These are phyloP conservation scores for Sarocladium strictum DNA, from an alignment of 2,329 filamentous ascomycete genomes.

Conservation along the genomic window DNA sequence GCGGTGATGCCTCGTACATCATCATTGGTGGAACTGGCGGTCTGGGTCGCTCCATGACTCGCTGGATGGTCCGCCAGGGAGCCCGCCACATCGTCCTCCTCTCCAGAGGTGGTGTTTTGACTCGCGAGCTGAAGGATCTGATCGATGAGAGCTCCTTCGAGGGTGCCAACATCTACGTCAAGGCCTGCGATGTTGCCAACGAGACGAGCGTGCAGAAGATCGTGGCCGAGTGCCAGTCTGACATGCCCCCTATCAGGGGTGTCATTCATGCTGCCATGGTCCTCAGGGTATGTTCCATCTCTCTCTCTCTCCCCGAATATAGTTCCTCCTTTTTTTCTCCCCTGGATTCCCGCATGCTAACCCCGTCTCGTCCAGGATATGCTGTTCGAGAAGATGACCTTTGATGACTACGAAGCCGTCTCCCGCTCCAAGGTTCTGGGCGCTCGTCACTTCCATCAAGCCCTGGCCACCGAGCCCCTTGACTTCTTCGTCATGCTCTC, in stretches of 20 bases:
- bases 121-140: not conserved
- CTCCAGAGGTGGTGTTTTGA: conserved; percentile 5
- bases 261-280: conserved; percentile 40
- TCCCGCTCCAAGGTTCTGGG: conserved; percentile 27
- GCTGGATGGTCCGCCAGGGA: conserved; percentile 12
- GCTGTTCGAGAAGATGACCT: conserved; percentile 28
- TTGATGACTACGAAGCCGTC: conserved; percentile 18
- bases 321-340: too few relatives aligned
- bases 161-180: not conserved
- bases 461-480: conserved; percentile 18
- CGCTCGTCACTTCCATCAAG: conserved; percentile 20
- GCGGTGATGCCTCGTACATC: conserved; percentile 1
- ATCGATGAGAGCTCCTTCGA: not conserved
- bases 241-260: conserved; percentile 29
- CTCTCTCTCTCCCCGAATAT: not conserved
- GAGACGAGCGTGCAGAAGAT: conserved; percentile 11
- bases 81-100: conserved; percentile 14
- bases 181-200: conserved; percentile 18
- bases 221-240: conserved; percentile 6
- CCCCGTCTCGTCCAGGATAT: conserved; percentile 18
- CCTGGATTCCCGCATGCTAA: too few relatives aligned
- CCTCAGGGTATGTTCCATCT: conserved; percentile 14
- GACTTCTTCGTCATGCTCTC: conserved; percentile 34
- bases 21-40: conserved; percentile 14
- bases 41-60: conserved; percentile 11